Percentiles rank a stretch among this genome's conserved stretches.
phyloP scores from a whole-genome alignment of 805 yeast species.

The Metahyphopichia silvanorum region DNA sequence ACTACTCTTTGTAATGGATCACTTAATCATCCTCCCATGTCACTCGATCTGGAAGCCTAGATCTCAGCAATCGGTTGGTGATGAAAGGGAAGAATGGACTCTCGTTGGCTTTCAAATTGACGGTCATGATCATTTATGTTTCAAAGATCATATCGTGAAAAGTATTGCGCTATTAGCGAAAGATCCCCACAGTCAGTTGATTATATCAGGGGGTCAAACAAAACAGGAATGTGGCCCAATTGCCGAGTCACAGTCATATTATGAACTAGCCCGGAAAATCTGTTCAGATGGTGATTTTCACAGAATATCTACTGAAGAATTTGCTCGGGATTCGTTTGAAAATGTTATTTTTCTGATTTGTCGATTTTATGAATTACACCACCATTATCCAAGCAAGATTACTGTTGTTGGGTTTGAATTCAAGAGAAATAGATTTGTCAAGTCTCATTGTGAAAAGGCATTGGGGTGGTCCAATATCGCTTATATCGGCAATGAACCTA shows the following conservation, averaged over 20 bases:
- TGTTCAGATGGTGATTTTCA: constrained; percentile 6
- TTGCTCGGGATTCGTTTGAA: constrained; percentile 77
- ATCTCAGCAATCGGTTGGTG: constrained; percentile 42
- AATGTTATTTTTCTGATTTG: constrained; percentile 63
- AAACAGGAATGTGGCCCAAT: constrained; percentile 50
- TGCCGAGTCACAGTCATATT: constrained; percentile 63
- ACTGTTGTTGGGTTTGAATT: constrained; percentile 74
- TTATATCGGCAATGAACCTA: constrained; percentile 60
- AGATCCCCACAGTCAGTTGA: constrained; percentile 28
- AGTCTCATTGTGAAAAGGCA: constrained; percentile 49
- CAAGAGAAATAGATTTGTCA: constrained; percentile 57
- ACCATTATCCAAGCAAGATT: constrained; percentile 47
- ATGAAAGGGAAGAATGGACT: constrained; percentile 54
- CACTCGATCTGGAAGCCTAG: constrained; percentile 55
- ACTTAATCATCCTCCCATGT: constrained; percentile 42
- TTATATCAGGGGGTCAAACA: constrained; percentile 73
- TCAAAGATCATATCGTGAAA: constrained; percentile 55
- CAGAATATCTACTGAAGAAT: constrained; percentile 57
- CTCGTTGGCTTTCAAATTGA: constrained; percentile 66
- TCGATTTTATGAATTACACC: constrained; percentile 46
- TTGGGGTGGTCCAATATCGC: constrained; percentile 41
- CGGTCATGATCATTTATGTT: constrained; percentile 65
- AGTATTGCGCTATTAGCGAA: constrained; percentile 37
- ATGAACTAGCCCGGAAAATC: constrained; percentile 38
- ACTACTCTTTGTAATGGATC: constrained; percentile 2